Evolutionary conservation across 352 stramenopile genomes (phyloP), one percentile per base, ranked within the genome.

Genomic region (Globisporangium canariense): DNA sequence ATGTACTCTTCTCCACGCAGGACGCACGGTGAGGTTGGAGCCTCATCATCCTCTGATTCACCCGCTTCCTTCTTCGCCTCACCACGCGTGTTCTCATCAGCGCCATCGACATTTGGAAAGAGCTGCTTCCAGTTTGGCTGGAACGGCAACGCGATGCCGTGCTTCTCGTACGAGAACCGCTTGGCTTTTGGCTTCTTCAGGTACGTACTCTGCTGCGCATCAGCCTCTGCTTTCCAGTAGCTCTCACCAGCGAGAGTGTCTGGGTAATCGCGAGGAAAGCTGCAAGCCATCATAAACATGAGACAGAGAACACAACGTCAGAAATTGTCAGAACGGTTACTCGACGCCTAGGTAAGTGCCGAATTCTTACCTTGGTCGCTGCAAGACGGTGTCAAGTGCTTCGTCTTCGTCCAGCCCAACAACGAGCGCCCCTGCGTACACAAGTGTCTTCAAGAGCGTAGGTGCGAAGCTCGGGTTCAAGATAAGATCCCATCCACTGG

Each of bases 191-290:
- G 87, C 47, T 87, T 88, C 14, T 78, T 79, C 4, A 66, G 30
- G 20, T 86, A 63, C 14, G 75, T 58, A 13, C 34, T 69, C 51
- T 75, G 55, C 0, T 74, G 38, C 2, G 62, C 49, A 3, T 59
- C 25, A 0, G 73, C 72, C 43, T 70, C 56, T 6, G 67, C 34
- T 22, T 81, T 55, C 87, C 87, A 95, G 64, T 85, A 89, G n/a
- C 30, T 43, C 30, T 73, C 62, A 9, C 87, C 81, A 41, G 81
- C 71, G 25, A 74, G 57, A 1, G 87, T 86, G 52, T 94, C 87
- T 0, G 87, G 87, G 47, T 81, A 95, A 67, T 95, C 87, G 6
- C 80, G 68, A 7, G 87, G 87, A 68, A 94, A 95, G 51, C 84
- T 93, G 67, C 30, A 53, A 32, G 73, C 51, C 13, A 14, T 14